phyloP scores from a whole-genome alignment of 2,329 filamentous ascomycete species.

The Pleomassaria siparia region DNA sequence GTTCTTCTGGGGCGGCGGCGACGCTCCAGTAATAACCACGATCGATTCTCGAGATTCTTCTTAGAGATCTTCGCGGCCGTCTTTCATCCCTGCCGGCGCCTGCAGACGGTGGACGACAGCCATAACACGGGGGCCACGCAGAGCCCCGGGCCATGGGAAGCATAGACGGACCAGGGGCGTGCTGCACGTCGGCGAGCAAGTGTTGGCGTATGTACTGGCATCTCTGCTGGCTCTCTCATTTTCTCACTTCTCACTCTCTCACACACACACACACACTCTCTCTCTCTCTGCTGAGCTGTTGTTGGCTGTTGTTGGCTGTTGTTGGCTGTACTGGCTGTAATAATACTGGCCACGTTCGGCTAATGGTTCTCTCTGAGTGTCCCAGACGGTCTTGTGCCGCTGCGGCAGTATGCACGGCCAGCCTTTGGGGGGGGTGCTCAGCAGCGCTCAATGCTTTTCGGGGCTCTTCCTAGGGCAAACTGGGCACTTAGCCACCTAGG shows the following conservation, averaged over 20 bases:
- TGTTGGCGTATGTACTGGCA: too few species aligned
- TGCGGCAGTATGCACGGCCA: slow-evolving; percentile 38
- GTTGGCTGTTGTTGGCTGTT: too few species aligned
- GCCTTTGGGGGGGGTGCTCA: too few species aligned
- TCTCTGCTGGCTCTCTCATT: too few species aligned
- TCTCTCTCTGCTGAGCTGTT: too few species aligned
- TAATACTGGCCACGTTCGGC: slow-evolving; percentile 45
- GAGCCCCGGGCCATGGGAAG: slow-evolving; percentile 41
- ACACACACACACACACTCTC: too few species aligned
- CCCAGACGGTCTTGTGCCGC: slow-evolving; percentile 37
- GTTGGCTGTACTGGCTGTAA: too few species aligned
- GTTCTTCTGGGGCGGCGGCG: slow-evolving; percentile 36
- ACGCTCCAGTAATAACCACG: slow-evolving; percentile 44
- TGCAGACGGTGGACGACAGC: slow-evolving; percentile 43
- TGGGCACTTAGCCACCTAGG: too few species aligned
- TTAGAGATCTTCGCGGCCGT: slow-evolving; percentile 35
- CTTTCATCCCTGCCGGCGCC: slow-evolving; percentile 35
- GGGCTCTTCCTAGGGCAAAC: too few species aligned
- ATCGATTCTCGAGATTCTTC: slow-evolving; percentile 36
- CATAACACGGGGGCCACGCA: slow-evolving; percentile 41
- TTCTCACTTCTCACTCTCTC: too few species aligned
- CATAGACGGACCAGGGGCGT: slow-evolving; percentile 34
- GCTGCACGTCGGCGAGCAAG: slow-evolving; percentile 34
- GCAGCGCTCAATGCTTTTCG: too few species aligned
- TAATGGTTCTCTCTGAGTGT: slow-evolving; percentile 43